Base-by-base conservation (phyloP, 2,329 filamentous ascomycete species). In the Arthroderma sp. region DNA sequence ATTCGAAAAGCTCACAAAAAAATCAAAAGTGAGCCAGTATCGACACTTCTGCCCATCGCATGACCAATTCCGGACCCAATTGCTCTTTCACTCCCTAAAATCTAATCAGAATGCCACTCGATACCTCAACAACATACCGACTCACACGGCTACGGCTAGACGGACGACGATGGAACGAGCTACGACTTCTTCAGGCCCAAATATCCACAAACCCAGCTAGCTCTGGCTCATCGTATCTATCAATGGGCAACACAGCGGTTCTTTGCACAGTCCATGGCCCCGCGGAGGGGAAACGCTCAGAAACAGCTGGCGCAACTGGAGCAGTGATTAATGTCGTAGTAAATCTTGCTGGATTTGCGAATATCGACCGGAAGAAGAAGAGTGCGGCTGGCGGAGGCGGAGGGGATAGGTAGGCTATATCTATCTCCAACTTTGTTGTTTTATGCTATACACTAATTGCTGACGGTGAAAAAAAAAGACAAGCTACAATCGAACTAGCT, bases 161-260 rank as follows among this genome's bases (percentile, higher is more conserved):
- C 68, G 87, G 87, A 60, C 85, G 93, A 60, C 84, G 93, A 65
- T 98, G 93, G 93, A 97, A 98, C 76, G 93, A 98, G 72, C 82
- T 98, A 39, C 89, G 93, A 28, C 84, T 88, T 6, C 81, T 95
- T 54, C 84, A 89, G 68, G 91, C 87, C 52, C 88, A 94, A 73
- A 90, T 98, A 68, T 87, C 86, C 61, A 96, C 90, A 1, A 93
- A 96, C 73, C 86, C 91, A 60, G 86, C 91, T 54, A 90, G 91
- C 57, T 93, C 97, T 66, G 93, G 93, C 37, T 95, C 88, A 47
- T 88, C 86, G 61, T 95, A 95, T 73, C 83, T 97, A 59, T 89
- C 95, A 70, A 95, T 95, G 85, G 93, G 93, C 66, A 95, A 97
- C 74, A 98, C 93, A 21, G 93, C 95, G 70, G 86, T 98, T 64